Evolutionary conservation across 2,329 filamentous ascomycete genomes (phyloP).

Genomic region (Pyrenochaeta sp.): DNA sequence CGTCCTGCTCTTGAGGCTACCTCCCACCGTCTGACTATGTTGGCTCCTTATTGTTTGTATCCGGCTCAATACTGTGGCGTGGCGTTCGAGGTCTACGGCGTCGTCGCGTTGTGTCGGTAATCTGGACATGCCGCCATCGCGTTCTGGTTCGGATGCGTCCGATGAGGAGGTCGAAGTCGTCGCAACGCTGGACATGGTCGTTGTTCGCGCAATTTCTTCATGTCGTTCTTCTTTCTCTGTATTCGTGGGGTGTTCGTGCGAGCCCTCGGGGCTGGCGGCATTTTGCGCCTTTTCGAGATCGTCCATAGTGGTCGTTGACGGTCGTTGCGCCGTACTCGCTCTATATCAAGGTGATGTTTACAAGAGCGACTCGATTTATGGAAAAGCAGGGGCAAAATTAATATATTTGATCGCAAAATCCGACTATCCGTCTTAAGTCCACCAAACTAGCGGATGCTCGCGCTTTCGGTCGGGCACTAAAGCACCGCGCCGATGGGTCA

Average conservation of each 20-base stretch:
- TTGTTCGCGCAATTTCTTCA: slow-evolving; percentile 64
- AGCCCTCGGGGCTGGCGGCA: slow-evolving; percentile 59
- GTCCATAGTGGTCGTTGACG: slow-evolving; percentile 51
- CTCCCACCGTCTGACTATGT: slow-evolving; percentile 76
- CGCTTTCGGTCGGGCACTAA: slow-evolving; percentile 8
- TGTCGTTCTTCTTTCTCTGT: slow-evolving; percentile 51
- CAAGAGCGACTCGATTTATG: neutral
- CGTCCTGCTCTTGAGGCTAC: slow-evolving; percentile 56
- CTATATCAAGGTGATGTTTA: neutral
- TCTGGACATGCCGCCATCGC: slow-evolving; percentile 63
- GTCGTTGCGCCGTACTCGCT: neutral
- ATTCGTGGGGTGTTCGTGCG: slow-evolving; percentile 50
- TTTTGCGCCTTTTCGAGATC: slow-evolving; percentile 63
- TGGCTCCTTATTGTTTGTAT: slow-evolving; percentile 76
- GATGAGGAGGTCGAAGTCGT: slow-evolving; percentile 56
- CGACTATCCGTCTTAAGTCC: slow-evolving; percentile 11
- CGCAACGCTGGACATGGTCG: slow-evolving; percentile 58
- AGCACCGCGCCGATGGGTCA: slow-evolving; percentile 6
- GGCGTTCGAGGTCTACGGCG: slow-evolving; percentile 65
- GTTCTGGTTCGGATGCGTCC: slow-evolving; percentile 47
- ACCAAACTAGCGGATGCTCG: slow-evolving; percentile 17
- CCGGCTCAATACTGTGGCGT: slow-evolving; percentile 73
- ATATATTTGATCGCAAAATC: neutral
- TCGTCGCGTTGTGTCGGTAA: slow-evolving; percentile 69
- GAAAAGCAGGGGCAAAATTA: neutral